Evolutionary conservation across 345 rosid species (phyloP), one percentile per base, ranked within the genome.

Genomic region (Euphorbia peplus): DNA sequence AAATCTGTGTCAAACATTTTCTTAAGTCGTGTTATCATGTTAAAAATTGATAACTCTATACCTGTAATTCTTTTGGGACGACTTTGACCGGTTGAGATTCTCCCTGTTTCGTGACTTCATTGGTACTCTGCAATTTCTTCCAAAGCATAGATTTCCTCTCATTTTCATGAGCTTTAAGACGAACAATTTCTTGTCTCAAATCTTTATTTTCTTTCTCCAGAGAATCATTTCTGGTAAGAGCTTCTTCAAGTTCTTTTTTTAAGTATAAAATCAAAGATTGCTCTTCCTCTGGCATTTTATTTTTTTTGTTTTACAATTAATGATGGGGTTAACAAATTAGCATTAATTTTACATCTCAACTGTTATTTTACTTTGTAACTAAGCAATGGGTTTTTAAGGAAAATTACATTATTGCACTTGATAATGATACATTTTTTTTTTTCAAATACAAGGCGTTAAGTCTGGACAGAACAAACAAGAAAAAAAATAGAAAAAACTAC

Each of bases 111-210:
- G 61, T 44, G 25, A 59, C 67, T 16, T 88, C 91, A 24, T 72
- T 76, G 46, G 89, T 68, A 73, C 73, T 87, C 75, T 93, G 96
- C 63, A 91, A 72, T 82, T 91, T 91, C 87, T 93, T 91, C 98
- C 97, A 89, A 13, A 89, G 89, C 79, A 84, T 72, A 54, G 95
- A 81, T 81, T 86, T 89, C 69, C 97, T 86, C 81, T 89, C 98
- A 57, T 85, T 88, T 55, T 88, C 98, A 62, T 86, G 91, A 22
- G 88, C 81, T 80, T 82, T 89, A n/a, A 93, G 75, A 42, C 90
- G 90, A 4, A 78, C 57, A 0, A 85, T 83, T 81, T 93, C 98
- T 75, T 82, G 93, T 57, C 78, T 76, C 61, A 93, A 74, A 35
- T 87, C 98, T 50, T 57, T 79, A 60, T 91, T 93, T 65, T 93